Evolutionary conservation across 306 rosid species (phyloP), one percentile per base, ranked within the genome.

Genomic region (Sphenostylis stenocarpa): DNA sequence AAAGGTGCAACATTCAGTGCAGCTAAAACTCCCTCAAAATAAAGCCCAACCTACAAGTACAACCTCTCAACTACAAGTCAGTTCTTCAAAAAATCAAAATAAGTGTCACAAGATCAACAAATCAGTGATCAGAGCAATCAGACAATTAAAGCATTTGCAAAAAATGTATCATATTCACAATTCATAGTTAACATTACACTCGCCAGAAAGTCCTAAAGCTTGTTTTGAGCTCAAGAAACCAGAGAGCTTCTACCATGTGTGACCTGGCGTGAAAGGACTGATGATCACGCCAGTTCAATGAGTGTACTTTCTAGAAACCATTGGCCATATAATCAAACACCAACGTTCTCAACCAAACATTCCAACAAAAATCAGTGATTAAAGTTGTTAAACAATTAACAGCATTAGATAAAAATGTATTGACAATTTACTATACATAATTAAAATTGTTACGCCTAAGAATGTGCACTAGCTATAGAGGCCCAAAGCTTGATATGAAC

Each of bases 11-110:
- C 92, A 77, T 83, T 92, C 57, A 90, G 77, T 3, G 96, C 90
- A 8, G 94, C 97, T 58, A 91, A 92, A 77, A 97, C 94, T 86
- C 92, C 98, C 86, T 95, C 99, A 3, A 92, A 95, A 83, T 89
- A 95, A 64, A 89, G 55, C 63, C 99, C 98, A 76, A 89, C 99
- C 99, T 95, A 85, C 67, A 84, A 78, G 39, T 6, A 60, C 21
- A 60, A 31, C 38, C 64, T 74, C 63, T 16, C 81, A 78, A 19
- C 33, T 44, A 31, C 67, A 81, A 23, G 23, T 60, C 43, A 60
- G 67, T n/a, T 7, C 43, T 29, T 10, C 6, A 23, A 3, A 60
- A 60, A 28, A 29, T 28, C 67, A 23, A 51, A 80, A 24, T 7
- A 23, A 49, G 55, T 20, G 14, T 71, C n/a, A 72, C 24, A 82